Base-by-base conservation (phyloP, 2,329 filamentous ascomycete species). In the Aspergillus tubingensis region DNA sequence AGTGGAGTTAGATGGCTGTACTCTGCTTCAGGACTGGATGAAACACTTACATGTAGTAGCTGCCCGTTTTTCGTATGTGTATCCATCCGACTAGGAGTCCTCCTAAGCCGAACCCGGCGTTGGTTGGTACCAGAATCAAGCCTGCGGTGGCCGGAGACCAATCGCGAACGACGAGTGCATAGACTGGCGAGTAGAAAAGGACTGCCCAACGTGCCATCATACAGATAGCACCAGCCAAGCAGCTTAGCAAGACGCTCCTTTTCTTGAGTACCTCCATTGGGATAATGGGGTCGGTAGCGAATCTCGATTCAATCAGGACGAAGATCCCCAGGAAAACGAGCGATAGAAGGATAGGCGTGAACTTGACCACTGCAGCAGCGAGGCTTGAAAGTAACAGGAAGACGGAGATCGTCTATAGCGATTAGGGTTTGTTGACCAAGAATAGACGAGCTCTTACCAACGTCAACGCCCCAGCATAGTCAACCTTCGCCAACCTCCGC, bases 131-230 rank as follows among this genome's bases (percentile, higher is more conserved):
- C 6, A 96, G 83, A 38, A 94, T 88, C 3, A 89, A 83, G 3
- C 91, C 92, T 2, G 91, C 89, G 1, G 85, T 80, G 1, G 90
- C 88, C 0, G 90, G 88, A 0, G 83, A 77, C 79, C 89, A 89
- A 58, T 85, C 85, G 2, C 88, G 86, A 1, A 95, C 88, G 3
- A 90, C 89, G 59, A 95, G 86, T 36, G 91, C 89, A 68, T 91
- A 93, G 47, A 92, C 86, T 0, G 92, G 91, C 0, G 88, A 85
- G 76, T 92, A 96, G 79, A 92, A 95, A 7, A 96, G 81, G 2
- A 96, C 83, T 6, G 83, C 83, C 91, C 91, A 96, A 59, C 92
- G 88, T 2, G 89, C 84, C 71, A 90, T 87, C 90, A 96, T 94
- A 72, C 92, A 84, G 19, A 89, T 87, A 0, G 93, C 82, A 53